phyloP scores from a whole-genome alignment of 139 green algal genomes.

The Picocystis salinarum region DNA sequence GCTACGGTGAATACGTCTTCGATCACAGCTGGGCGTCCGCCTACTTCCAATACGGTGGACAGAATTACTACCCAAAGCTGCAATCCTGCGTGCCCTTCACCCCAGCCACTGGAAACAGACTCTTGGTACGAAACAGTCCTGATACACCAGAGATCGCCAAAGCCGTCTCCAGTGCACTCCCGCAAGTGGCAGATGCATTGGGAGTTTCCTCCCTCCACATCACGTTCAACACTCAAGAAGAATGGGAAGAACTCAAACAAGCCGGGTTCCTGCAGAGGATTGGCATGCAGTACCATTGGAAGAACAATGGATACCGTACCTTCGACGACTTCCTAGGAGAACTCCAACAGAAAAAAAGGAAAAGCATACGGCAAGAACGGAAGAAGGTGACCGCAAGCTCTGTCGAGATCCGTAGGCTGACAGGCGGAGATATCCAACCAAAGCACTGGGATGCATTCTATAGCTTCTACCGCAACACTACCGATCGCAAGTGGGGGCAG shows the following conservation, averaged over 20 bases:
- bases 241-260: constrained; percentile 32
- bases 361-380: constrained; percentile 76
- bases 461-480: constrained; percentile 48
- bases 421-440: constrained; percentile 33
- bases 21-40: constrained; percentile 47
- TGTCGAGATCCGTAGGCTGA: constrained; percentile 33
- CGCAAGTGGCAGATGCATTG: constrained; percentile 12
- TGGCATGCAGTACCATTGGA: constrained; percentile 49
- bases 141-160: constrained; percentile 12
- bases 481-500: constrained; percentile 51
- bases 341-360: constrained; percentile 65
- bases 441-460: constrained; percentile 68
- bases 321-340: constrained; percentile 70
- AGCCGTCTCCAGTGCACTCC: constrained; percentile 22
- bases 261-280: constrained; percentile 45
- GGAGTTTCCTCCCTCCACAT: constrained; percentile 49
- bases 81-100: constrained; percentile 80
- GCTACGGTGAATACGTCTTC: constrained; percentile 72
- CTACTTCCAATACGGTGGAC: constrained; percentile 3
- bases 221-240: constrained; percentile 56
- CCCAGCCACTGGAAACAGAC: constrained; percentile 43
- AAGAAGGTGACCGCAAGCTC: constrained; percentile 40
- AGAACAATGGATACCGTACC: constrained; percentile 30
- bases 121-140: constrained; percentile 22
- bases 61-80: constrained; percentile 77